A percentile compares a stretch with the other conserved stretches of the same genome.
Evolutionary conservation across 768 basidiomycete species (phyloP).

Genomic region (Agrocybe pediades): DNA sequence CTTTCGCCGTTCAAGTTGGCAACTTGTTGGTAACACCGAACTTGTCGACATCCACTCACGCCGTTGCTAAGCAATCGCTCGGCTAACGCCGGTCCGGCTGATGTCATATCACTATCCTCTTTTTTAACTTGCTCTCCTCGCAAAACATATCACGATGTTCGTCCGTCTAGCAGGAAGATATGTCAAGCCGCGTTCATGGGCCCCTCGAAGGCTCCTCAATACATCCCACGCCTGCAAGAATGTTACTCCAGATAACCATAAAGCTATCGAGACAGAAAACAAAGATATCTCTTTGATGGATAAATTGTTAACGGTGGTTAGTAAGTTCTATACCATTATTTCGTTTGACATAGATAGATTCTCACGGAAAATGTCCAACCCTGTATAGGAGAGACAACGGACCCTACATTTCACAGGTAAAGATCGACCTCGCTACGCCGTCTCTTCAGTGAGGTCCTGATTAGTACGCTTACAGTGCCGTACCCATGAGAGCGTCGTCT

Average conservation of each 20-base stretch:
- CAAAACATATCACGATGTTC: conserved; percentile 1
- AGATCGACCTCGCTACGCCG: conserved; percentile 10
- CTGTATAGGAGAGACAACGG: conserved; percentile 45
- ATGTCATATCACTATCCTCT: not conserved
- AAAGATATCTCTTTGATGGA: conserved; percentile 64
- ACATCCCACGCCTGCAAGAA: conserved; percentile 1
- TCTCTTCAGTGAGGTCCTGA: not conserved
- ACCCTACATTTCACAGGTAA: conserved; percentile 56
- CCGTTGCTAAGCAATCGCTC: not conserved
- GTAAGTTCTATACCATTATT: conserved; percentile 39
- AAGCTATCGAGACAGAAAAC: conserved; percentile 49
- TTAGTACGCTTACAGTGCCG: conserved; percentile 37
- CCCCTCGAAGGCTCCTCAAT: not conserved
- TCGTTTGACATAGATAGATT: not conserved
- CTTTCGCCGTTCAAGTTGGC: too few relatives aligned
- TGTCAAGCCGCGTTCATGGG: not conserved
- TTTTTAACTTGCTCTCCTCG: not conserved
- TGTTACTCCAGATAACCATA: conserved; percentile 13
- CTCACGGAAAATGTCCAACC: not conserved
- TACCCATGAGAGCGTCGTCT: conserved; percentile 53
- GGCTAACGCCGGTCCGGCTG: not conserved
- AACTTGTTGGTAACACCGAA: not conserved
- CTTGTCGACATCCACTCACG: not conserved
- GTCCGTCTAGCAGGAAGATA: not conserved
- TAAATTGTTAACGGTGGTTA: conserved; percentile 50